Evolutionary conservation across 1,139 yeast species (phyloP).

Genomic region (Sugiyamaella castrensis): DNA sequence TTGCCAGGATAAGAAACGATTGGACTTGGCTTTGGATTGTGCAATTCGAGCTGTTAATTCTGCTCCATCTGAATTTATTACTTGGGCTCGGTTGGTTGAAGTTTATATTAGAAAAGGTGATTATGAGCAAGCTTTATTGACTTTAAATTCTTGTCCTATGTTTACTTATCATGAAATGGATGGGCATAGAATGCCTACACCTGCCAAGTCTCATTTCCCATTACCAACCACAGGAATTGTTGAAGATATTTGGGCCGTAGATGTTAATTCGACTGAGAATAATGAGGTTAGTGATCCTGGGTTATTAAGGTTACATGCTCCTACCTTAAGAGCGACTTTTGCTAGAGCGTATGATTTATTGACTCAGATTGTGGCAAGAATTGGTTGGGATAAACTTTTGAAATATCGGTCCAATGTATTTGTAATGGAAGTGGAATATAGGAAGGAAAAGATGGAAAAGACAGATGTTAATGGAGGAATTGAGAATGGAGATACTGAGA

Average conservation of each 20-base stretch:
- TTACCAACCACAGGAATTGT: slow-evolving; percentile 71
- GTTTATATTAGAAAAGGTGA: slow-evolving; percentile 70
- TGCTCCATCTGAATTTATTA: slow-evolving; percentile 77
- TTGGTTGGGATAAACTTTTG: slow-evolving; percentile 91
- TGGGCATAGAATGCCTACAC: slow-evolving; percentile 53
- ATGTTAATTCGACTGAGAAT: slow-evolving; percentile 35
- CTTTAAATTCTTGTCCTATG: slow-evolving; percentile 93
- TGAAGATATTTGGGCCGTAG: slow-evolving; percentile 48
- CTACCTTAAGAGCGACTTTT: slow-evolving; percentile 73
- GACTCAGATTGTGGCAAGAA: slow-evolving; percentile 60
- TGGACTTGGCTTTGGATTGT: slow-evolving; percentile 69
- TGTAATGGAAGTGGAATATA: slow-evolving; percentile 92
- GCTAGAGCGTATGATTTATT: slow-evolving; percentile 75
- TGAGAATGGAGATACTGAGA: background rate
- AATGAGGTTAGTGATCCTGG: slow-evolving; percentile 60
- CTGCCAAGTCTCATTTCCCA: slow-evolving; percentile 70
- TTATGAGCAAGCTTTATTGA: slow-evolving; percentile 70
- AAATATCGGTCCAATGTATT: slow-evolving; percentile 78
- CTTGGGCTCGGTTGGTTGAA: slow-evolving; percentile 76
- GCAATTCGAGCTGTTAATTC: slow-evolving; percentile 75
- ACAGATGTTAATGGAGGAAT: slow-evolving; percentile 2
- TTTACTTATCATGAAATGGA: slow-evolving; percentile 63
- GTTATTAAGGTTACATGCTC: slow-evolving; percentile 69
- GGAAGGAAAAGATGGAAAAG: slow-evolving; percentile 28
- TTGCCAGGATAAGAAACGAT: slow-evolving; percentile 60